Percentiles rank a stretch among this genome's conserved stretches.
These are phyloP conservation scores for Massariosphaeria phaeospora DNA, from an alignment of 495 filamentous ascomycete genomes.

Conservation along the genomic window DNA sequence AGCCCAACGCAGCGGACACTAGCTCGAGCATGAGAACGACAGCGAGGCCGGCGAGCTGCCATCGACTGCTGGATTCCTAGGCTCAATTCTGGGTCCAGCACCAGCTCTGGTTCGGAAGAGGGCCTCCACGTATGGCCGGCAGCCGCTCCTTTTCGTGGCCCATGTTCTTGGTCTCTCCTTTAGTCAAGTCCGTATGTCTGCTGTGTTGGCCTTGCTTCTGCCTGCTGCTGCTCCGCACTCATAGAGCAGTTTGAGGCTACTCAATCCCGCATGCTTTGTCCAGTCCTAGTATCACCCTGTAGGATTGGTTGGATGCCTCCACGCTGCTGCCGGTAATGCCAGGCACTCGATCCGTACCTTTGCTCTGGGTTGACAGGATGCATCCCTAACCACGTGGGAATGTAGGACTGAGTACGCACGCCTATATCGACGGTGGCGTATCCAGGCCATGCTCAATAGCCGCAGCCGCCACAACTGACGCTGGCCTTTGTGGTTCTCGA, in stretches of 20 bases:
- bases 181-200: conserved; percentile 4
- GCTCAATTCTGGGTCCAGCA: conserved; percentile 11
- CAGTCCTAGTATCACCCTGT: neutral
- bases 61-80: neutral
- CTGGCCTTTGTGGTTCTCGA: too few relatives aligned
- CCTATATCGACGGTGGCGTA: conserved; percentile 6
- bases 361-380: conserved; percentile 13
- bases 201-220: neutral
- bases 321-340: conserved; percentile 7
- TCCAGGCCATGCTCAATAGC: too few relatives aligned
- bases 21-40: too few relatives aligned
- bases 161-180: conserved; percentile 14
- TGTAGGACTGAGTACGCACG: neutral
- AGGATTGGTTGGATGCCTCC: neutral
- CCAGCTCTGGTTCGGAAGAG: conserved; percentile 1
- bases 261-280: neutral
- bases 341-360: conserved; percentile 7
- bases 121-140: neutral
- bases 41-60: neutral
- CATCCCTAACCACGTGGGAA: conserved; percentile 17
- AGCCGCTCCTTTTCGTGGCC: conserved; percentile 1
- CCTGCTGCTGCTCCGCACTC: neutral
- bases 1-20: neutral
- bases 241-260: neutral
- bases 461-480: too few relatives aligned